A percentile compares a stretch with the other conserved stretches of the same genome.
phyloP scores from a whole-genome alignment of 2,329 filamentous ascomycete genomes.

The Davidsoniella virescens region DNA sequence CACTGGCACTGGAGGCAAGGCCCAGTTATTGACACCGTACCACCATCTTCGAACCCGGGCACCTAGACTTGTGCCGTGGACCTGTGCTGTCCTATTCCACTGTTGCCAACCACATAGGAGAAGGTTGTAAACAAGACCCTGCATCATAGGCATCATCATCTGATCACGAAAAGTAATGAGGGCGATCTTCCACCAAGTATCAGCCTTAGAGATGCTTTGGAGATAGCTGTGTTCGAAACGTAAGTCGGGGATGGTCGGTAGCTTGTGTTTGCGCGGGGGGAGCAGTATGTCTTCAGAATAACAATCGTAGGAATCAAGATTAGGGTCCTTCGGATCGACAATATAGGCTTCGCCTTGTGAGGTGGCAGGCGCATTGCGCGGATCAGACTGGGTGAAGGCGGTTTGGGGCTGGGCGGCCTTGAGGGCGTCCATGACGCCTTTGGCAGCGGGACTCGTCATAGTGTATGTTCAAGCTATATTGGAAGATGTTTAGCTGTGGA shows the following conservation, averaged over 20 bases:
- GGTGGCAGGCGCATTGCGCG: slow-evolving; percentile 10
- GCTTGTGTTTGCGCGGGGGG: slow-evolving; percentile 28
- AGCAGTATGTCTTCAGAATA: slow-evolving; percentile 55
- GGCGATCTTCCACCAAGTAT: slow-evolving; percentile 62
- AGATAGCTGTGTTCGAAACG: slow-evolving; percentile 98
- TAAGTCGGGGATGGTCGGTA: slow-evolving; percentile 65
- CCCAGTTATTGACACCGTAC: slow-evolving; percentile 90
- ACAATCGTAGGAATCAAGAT: slow-evolving; percentile 36
- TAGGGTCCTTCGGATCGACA: slow-evolving; percentile 6
- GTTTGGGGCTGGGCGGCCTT: slow-evolving; percentile 12
- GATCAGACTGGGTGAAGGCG: slow-evolving; percentile 11
- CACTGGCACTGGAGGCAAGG: slow-evolving; percentile 31
- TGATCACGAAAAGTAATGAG: slow-evolving; percentile 84
- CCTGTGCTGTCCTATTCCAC: slow-evolving; percentile 66
- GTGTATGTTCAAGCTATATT: neutral
- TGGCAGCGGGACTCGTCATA: slow-evolving; percentile 7
- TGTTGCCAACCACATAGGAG: slow-evolving; percentile 73
- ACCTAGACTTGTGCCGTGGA: slow-evolving; percentile 62
- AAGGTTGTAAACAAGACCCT: slow-evolving; percentile 81
- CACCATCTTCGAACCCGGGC: slow-evolving; percentile 77
- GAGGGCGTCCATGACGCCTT: slow-evolving; percentile 11
- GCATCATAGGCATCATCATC: slow-evolving; percentile 72
- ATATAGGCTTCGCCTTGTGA: slow-evolving; percentile 8
- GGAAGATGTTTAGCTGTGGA: neutral
- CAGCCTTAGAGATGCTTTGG: slow-evolving; percentile 65